Evolutionary conservation across 257 asterid species (phyloP).

Genomic region (Nemophila menziesii): DNA sequence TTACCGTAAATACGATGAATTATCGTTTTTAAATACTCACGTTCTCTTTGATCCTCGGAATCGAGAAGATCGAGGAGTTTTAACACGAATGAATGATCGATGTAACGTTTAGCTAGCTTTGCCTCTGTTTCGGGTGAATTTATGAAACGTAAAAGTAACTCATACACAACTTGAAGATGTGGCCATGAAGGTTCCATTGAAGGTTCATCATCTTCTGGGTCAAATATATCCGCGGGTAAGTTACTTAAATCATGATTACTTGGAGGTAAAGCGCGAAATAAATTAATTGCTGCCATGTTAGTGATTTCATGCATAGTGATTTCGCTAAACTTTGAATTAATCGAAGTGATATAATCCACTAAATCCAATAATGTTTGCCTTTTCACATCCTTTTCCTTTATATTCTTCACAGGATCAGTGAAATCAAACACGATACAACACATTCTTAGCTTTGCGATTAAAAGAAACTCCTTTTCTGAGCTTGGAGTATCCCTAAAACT

Average conservation of each 20-base stretch:
- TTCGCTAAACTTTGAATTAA: slow-evolving; percentile 35
- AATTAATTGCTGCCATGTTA: slow-evolving; percentile 44
- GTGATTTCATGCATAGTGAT: slow-evolving; percentile 36
- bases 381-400: slow-evolving; percentile 44
- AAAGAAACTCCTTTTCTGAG: slow-evolving; percentile 34
- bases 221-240: slow-evolving; percentile 29
- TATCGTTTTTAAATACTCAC: slow-evolving; percentile 50
- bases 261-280: slow-evolving; percentile 38
- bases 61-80: slow-evolving; percentile 47
- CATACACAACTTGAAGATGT: slow-evolving; percentile 51
- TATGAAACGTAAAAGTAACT: slow-evolving; percentile 41
- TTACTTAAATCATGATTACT: slow-evolving; percentile 25
- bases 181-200: slow-evolving; percentile 47
- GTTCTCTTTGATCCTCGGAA: slow-evolving; percentile 52
- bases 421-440: slow-evolving; percentile 45
- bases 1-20: slow-evolving; percentile 54
- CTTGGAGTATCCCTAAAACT: slow-evolving; percentile 31
- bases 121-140: slow-evolving; percentile 46
- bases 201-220: slow-evolving; percentile 53
- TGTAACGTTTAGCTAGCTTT: slow-evolving; percentile 47
- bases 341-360: slow-evolving; percentile 36
- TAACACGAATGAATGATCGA: slow-evolving; percentile 53
- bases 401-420: slow-evolving; percentile 24
- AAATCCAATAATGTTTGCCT: slow-evolving; percentile 40
- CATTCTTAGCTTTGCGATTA: slow-evolving; percentile 37